These are phyloP conservation scores for Geotrichum phurueaensis DNA, from an alignment of 1,139 yeast species.

Conservation along the genomic window DNA sequence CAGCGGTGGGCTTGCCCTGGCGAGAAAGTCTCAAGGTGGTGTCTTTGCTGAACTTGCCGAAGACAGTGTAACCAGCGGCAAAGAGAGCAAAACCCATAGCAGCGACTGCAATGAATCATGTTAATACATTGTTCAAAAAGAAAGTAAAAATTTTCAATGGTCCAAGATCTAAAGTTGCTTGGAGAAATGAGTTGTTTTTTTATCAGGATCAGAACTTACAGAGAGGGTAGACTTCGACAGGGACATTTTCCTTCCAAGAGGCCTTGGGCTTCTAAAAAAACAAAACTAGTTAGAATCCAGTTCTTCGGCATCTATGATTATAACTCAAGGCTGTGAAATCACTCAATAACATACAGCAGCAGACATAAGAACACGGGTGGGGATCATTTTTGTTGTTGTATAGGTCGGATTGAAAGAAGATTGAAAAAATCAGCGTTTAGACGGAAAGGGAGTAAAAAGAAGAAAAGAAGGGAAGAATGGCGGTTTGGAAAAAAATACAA, in stretches of 20 bases:
- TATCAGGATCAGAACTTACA: constrained; percentile 23
- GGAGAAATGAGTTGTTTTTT: neutral
- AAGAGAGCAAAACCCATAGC: constrained; percentile 31
- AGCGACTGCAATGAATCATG: constrained; percentile 21
- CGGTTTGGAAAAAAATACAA: neutral
- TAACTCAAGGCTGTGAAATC: neutral
- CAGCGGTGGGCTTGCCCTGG: constrained; percentile 23
- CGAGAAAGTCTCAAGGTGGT: constrained; percentile 29
- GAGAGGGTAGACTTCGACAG: constrained; percentile 32
- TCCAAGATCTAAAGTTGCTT: neutral
- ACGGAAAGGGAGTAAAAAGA: neutral
- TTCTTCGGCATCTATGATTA: neutral
- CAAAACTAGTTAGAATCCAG: neutral
- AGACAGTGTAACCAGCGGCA: constrained; percentile 27
- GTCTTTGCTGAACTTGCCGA: constrained; percentile 26
- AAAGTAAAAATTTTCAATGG: neutral
- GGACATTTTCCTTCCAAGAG: constrained; percentile 20
- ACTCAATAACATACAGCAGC: constrained; percentile 14
- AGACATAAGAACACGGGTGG: constrained; percentile 14
- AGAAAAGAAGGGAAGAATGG: neutral
- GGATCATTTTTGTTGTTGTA: constrained; percentile 7
- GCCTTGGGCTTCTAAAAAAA: constrained; percentile 13
- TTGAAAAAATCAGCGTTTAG: neutral
- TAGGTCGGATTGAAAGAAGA: neutral
- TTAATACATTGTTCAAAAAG: neutral